Conservation (phyloP, 148 eudicot genomes). For the Cornus suecica region DNA sequence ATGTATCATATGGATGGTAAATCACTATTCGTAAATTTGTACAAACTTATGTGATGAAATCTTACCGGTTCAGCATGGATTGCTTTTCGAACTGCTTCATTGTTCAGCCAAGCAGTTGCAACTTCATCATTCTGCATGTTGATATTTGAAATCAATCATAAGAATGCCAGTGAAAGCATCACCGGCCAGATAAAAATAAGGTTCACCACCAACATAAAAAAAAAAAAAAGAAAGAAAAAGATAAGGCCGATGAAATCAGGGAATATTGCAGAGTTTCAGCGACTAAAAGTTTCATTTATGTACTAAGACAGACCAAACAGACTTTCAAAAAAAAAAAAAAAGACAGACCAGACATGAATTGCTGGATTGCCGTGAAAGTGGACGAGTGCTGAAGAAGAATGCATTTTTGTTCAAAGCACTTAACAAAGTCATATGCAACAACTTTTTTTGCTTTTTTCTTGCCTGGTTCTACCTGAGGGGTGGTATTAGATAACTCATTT, state of each 20-base stretch:
- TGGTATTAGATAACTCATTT: not conserved
- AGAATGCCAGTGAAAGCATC: not conserved
- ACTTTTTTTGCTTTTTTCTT: not conserved
- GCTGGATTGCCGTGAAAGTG: not conserved
- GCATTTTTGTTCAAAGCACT: not conserved
- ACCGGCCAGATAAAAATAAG: not conserved
- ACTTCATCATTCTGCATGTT: constrained; percentile 66
- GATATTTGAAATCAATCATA: not conserved
- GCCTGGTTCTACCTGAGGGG: not conserved
- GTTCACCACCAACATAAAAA: too few species aligned
- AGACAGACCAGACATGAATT: too few species aligned
- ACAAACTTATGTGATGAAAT: constrained; percentile 6
- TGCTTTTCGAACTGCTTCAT: constrained; percentile 71
- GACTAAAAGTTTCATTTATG: too few species aligned
- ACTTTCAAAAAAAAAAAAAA: too few species aligned
- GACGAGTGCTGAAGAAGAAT: not conserved
- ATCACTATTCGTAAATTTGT: not conserved
- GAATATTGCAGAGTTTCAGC: not conserved
- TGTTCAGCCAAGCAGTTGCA: constrained; percentile 79
- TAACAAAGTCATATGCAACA: not conserved
- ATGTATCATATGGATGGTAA: not conserved
- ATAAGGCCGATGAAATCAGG: not conserved
- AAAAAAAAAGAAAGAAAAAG: too few species aligned
- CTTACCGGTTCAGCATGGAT: constrained; percentile 72
- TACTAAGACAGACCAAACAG: too few species aligned